Base-by-base conservation (phyloP, 2,329 filamentous ascomycete genomes). In the Bipolaris cookei region DNA sequence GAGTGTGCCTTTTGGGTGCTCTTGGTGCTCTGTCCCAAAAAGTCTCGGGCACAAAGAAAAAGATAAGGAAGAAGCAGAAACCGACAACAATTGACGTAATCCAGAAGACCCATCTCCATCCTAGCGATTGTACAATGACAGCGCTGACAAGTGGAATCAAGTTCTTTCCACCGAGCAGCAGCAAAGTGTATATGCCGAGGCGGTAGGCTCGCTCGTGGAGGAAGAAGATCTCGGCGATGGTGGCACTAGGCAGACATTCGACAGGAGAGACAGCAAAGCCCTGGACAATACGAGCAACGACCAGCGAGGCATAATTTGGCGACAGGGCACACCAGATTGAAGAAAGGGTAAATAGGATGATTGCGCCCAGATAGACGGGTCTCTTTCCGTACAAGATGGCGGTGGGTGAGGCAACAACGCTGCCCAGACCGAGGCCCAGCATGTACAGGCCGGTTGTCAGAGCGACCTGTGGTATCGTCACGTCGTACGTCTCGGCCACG, bases 181-280 rank as follows among this genome's bases (percentile, higher is more conserved):
- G 81, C 18, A 98, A 78, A 0, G 93, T 97, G 72, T 98, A 98
- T 21, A 98, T 92, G 8, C 95, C 95, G 42, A 98, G 87, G 4
- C 94, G 89, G 73, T 93, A 98, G 0, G 94, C 94, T 59, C 94
- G 85, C 78, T 98, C 94, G 69, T 98, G 94, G 18, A 98, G 81
- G 71, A 97, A 97, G 80, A 93, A 98, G 58, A 98, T 97, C 76
- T 98, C 94, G 3, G 93, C 92, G 68, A 98, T 94, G 0, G 92
- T 97, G 14, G 94, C 93, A 4, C 92, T 96, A 0, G 94, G 94
- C 28, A 98, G 83, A 70, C 92, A 96, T 75, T 98, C 94, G 7
- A 97, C 91, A 0, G 92, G 92, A 63, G 91, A 95, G 46, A 97
- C 88, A 0, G 92, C 89, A 8, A 97, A 82, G 3, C 94, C 95